Conservation (phyloP, 2,329 filamentous ascomycete species). For the Aureobasidium mangrovei region DNA sequence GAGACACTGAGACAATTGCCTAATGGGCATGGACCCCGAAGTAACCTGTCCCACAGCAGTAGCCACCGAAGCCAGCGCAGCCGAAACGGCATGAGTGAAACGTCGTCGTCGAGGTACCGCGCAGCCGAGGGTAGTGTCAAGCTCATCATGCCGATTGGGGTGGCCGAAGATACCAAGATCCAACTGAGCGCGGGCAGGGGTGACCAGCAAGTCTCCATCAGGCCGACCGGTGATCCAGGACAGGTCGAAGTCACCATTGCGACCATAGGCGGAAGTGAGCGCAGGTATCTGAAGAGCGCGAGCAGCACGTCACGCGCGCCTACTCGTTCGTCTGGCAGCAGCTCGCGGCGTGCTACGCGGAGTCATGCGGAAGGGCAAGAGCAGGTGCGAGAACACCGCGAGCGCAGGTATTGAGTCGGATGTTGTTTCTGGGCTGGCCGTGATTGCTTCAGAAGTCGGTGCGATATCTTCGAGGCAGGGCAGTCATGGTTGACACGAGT, state of each 20-base stretch:
- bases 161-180: not conserved
- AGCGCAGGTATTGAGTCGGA: not conserved
- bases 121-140: not conserved
- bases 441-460: not conserved
- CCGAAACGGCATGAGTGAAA: conserved; percentile 7
- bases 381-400: not conserved
- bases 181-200: conserved; percentile 2
- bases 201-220: not conserved
- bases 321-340: conserved; percentile 6
- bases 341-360: not conserved
- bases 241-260: conserved; percentile 4
- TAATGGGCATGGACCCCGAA: not conserved
- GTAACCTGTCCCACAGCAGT: not conserved
- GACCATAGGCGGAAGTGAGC: not conserved
- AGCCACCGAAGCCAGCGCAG: not conserved
- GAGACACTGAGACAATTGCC: not conserved
- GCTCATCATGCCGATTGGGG: conserved; percentile 1
- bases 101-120: not conserved
- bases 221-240: not conserved
- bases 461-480: not conserved
- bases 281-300: conserved; percentile 1
- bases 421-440: too few relatives aligned
- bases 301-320: not conserved
- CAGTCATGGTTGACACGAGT: too few relatives aligned
- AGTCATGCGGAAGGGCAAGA: conserved; percentile 3